These are phyloP conservation scores for Colletotrichum lini DNA, from an alignment of 2,329 filamentous ascomycete species.

Conservation along the genomic window DNA sequence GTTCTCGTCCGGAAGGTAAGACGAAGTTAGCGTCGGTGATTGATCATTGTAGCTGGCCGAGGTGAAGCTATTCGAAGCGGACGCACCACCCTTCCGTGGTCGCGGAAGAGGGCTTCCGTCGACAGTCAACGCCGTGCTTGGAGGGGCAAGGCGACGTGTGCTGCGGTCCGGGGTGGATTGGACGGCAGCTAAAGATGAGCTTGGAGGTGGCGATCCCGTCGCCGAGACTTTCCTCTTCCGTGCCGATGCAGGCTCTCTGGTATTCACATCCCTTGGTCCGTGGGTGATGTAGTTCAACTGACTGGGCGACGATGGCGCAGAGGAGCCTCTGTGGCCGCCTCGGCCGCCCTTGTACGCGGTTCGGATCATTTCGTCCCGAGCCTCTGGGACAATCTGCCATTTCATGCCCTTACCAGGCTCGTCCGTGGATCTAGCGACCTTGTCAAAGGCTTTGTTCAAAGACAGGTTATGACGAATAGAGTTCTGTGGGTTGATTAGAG, in stretches of 20 bases:
- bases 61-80: constrained; percentile 61
- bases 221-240: constrained; percentile 72
- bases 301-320: constrained; percentile 77
- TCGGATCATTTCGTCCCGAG: constrained; percentile 89
- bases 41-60: constrained; percentile 68
- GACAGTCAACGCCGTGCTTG: constrained; percentile 56
- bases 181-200: constrained; percentile 63
- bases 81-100: constrained; percentile 62
- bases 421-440: constrained; percentile 91
- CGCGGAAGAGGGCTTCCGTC: constrained; percentile 76
- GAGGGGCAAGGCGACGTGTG: constrained; percentile 48
- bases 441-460: constrained; percentile 93
- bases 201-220: constrained; percentile 68
- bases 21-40: constrained; percentile 74
- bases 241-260: constrained; percentile 64
- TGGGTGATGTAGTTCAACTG: constrained; percentile 74
- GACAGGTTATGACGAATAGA: constrained; percentile 98
- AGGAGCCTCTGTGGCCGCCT: constrained; percentile 77
- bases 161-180: constrained; percentile 73
- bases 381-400: constrained; percentile 91
- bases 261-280: constrained; percentile 69
- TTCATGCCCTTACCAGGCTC: constrained; percentile 99
- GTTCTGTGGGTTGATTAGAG: constrained; percentile 70
- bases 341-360: constrained; percentile 75
- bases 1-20: constrained; percentile 73